Evolutionary conservation across 805 yeast species (phyloP).

Genomic region (Starmera caribaea): DNA sequence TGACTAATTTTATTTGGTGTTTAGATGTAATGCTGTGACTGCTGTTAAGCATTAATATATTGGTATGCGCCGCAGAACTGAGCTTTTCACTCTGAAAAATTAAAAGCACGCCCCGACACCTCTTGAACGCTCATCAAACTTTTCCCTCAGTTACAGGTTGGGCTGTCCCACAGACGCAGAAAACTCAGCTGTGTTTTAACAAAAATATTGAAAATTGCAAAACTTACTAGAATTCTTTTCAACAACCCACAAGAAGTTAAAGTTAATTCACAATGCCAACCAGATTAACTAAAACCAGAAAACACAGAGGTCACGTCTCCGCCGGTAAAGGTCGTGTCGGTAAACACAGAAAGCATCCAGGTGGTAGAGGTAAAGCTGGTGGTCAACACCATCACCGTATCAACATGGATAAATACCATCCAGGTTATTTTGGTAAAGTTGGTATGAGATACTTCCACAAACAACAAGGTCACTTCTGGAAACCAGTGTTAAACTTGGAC

Average conservation of each 20-base stretch:
- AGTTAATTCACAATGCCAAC: slow-evolving; percentile 71
- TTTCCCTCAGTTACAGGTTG: too few species aligned
- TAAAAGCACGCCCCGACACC: too few species aligned
- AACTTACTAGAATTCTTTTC: not conserved
- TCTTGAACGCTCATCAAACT: too few species aligned
- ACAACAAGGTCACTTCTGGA: slow-evolving; percentile 92
- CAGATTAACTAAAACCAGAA: slow-evolving; percentile 98
- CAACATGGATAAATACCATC: slow-evolving; percentile 99
- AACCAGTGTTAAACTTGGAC: slow-evolving; percentile 96
- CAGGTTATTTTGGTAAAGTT: slow-evolving; percentile 99
- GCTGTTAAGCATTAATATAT: too few species aligned
- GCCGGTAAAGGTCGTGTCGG: slow-evolving; percentile 99
- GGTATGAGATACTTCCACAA: slow-evolving; percentile 99
- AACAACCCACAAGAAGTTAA: slow-evolving; percentile 11
- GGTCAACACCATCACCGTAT: slow-evolving; percentile 99
- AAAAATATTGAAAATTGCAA: slow-evolving; percentile 1
- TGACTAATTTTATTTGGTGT: too few species aligned
- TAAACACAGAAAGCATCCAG: slow-evolving; percentile 99
- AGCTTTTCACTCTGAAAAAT: too few species aligned
- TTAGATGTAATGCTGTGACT: too few species aligned
- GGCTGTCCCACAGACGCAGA: too few species aligned
- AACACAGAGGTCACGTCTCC: slow-evolving; percentile 99
- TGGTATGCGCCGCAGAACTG: too few species aligned
- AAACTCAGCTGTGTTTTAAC: too few species aligned
- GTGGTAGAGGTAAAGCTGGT: slow-evolving; percentile 99